These are phyloP conservation scores for Termitomyces sp. DNA, from an alignment of 768 basidiomycete species.

Conservation along the genomic window DNA sequence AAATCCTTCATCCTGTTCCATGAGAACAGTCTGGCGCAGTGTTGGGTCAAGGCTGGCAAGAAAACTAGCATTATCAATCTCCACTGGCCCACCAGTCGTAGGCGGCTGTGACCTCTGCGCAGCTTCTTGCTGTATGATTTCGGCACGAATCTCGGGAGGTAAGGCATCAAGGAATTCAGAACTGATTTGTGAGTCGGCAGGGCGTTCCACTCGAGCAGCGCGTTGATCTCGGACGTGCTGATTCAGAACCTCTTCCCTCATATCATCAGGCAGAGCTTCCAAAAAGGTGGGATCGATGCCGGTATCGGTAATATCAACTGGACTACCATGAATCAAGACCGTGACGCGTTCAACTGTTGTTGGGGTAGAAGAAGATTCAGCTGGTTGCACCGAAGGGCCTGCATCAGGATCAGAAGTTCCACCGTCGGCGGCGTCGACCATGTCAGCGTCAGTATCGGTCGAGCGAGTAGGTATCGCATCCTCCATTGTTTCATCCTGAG, in stretches of 20 bases:
- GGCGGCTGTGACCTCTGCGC: slow-evolving; percentile 72
- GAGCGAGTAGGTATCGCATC: slow-evolving; percentile 20
- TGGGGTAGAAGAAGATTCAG: slow-evolving; percentile 20
- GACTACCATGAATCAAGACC: slow-evolving; percentile 86
- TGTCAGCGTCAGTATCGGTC: slow-evolving; percentile 34
- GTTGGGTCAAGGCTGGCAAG: slow-evolving; percentile 89
- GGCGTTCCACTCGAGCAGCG: slow-evolving; percentile 70
- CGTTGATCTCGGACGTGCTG: slow-evolving; percentile 94
- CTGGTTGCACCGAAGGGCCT: slow-evolving; percentile 16
- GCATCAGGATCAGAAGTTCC: slow-evolving; percentile 34
- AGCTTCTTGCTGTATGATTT: slow-evolving; percentile 94
- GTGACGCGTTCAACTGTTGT: slow-evolving; percentile 64
- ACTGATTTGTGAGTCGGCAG: slow-evolving; percentile 85
- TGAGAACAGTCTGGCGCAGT: slow-evolving; percentile 84
- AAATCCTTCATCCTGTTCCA: slow-evolving; percentile 86
- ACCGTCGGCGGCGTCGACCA: slow-evolving; percentile 14
- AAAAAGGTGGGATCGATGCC: slow-evolving; percentile 98
- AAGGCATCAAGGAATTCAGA: slow-evolving; percentile 94
- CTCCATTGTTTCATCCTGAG: slow-evolving; percentile 30
- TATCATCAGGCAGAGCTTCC: slow-evolving; percentile 96
- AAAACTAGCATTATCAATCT: slow-evolving; percentile 88
- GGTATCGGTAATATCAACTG: slow-evolving; percentile 97
- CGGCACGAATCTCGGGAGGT: slow-evolving; percentile 93
- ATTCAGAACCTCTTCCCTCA: slow-evolving; percentile 96
- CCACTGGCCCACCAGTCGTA: slow-evolving; percentile 49